Conservation (phyloP, 1,284 basidiomycete species). For the Exobasidium cylindrosporum region DNA sequence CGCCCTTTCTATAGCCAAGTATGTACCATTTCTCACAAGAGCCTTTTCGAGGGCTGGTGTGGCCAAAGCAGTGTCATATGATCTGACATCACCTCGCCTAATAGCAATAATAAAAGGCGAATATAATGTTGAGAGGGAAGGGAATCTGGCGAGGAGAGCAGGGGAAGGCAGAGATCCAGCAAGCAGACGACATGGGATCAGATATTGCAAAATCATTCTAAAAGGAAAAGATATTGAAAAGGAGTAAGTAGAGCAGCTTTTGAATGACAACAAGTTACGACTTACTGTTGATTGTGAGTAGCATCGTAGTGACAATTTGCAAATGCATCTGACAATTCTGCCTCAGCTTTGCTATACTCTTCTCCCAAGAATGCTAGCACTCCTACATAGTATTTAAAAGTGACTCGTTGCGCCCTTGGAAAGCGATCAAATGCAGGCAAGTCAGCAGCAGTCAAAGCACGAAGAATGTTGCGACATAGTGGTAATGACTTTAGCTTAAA, state of each 20-base stretch:
- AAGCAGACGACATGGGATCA: constrained; percentile 82
- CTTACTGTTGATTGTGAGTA: constrained; percentile 73
- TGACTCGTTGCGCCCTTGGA: constrained; percentile 80
- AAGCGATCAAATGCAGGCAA: constrained; percentile 74
- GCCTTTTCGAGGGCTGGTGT: constrained; percentile 62
- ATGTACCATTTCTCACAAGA: constrained; percentile 77
- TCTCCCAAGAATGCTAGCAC: constrained; percentile 91
- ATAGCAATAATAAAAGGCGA: constrained; percentile 76
- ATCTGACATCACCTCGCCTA: constrained; percentile 65
- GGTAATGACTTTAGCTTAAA: constrained; percentile 80
- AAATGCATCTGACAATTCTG: constrained; percentile 77
- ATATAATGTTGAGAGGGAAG: constrained; percentile 71
- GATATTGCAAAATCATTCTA: constrained; percentile 74
- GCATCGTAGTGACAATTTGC: constrained; percentile 71
- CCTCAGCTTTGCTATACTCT: constrained; percentile 73
- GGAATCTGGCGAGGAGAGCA: constrained; percentile 68
- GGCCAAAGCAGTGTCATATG: constrained; percentile 71
- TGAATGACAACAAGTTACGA: constrained; percentile 39
- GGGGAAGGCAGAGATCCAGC: constrained; percentile 76
- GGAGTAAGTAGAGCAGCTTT: constrained; percentile 12
- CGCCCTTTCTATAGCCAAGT: constrained; percentile 80
- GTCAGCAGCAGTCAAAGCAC: constrained; percentile 82
- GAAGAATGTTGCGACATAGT: constrained; percentile 83
- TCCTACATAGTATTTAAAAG: constrained; percentile 78
- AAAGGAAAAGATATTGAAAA: constrained; percentile 34